phyloP scores from a whole-genome alignment of 2,329 filamentous ascomycete genomes.

The Colletotrichum endophyticum region DNA sequence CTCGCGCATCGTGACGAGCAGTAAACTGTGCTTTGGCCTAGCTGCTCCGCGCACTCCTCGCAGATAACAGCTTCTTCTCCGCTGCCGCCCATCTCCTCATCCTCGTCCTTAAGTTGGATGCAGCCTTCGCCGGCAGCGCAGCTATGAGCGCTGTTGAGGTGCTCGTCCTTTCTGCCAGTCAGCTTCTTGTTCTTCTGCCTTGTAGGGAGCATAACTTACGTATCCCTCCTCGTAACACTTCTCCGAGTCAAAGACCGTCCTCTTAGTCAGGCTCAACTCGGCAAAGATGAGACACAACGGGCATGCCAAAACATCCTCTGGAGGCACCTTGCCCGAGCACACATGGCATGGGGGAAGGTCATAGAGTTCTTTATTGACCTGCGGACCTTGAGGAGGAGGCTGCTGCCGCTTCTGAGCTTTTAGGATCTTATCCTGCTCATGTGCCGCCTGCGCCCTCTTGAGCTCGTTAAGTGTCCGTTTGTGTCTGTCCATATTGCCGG shows the following conservation, averaged over 20 bases:
- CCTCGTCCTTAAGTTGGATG: slow-evolving; percentile 41
- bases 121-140: slow-evolving; percentile 47
- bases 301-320: slow-evolving; percentile 45
- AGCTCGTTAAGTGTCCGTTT: slow-evolving; percentile 49
- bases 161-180: slow-evolving; percentile 36
- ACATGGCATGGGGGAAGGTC: slow-evolving; percentile 43
- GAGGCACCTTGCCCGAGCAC: slow-evolving; percentile 39
- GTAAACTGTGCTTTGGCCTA: slow-evolving; percentile 41
- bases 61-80: slow-evolving; percentile 41
- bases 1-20: slow-evolving; percentile 48
- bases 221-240: slow-evolving; percentile 44
- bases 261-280: slow-evolving; percentile 38
- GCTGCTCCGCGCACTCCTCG: slow-evolving; percentile 41
- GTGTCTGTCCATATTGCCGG: slow-evolving; percentile 40
- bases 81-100: slow-evolving; percentile 38
- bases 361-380: slow-evolving; percentile 37
- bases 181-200: neutral
- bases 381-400: slow-evolving; percentile 27
- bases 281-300: slow-evolving; percentile 48
- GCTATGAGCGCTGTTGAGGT: slow-evolving; percentile 42
- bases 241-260: slow-evolving; percentile 51
- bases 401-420: slow-evolving; percentile 37
- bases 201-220: slow-evolving; percentile 34
- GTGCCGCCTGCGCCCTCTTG: slow-evolving; percentile 50
- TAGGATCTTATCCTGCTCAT: slow-evolving; percentile 47